phyloP scores from a whole-genome alignment of 2,329 filamentous ascomycete genomes.

The Monilinia vaccinii-corymbosi region DNA sequence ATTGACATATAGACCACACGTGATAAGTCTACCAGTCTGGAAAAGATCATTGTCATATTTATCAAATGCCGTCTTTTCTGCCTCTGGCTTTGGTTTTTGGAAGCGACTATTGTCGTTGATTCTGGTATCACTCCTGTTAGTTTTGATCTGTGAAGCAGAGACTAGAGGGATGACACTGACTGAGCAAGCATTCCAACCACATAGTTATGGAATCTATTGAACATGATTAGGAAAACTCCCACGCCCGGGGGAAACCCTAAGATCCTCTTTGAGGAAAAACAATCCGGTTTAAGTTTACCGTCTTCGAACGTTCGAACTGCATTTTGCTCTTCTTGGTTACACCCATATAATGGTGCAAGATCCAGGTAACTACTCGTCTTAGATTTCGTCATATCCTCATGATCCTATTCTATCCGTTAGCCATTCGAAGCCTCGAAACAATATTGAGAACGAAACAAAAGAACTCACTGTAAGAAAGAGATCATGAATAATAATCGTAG shows the following conservation, averaged over 20 bases:
- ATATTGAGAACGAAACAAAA: too few relatives aligned
- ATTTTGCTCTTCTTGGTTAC: slow-evolving; percentile 25
- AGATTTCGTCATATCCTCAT: slow-evolving; percentile 2
- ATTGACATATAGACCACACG: slow-evolving; percentile 65
- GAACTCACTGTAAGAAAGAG: slow-evolving; percentile 31
- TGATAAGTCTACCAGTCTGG: slow-evolving; percentile 68
- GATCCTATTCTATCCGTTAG: neutral
- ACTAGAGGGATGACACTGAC: slow-evolving; percentile 15
- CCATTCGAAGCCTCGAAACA: neutral
- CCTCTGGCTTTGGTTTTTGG: slow-evolving; percentile 50
- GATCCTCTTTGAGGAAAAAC: slow-evolving; percentile 61
- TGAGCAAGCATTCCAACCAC: slow-evolving; percentile 67
- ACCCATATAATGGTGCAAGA: slow-evolving; percentile 36
- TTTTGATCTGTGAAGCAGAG: neutral
- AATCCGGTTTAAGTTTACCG: slow-evolving; percentile 63
- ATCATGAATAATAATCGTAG: slow-evolving; percentile 43
- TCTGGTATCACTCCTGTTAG: slow-evolving; percentile 14
- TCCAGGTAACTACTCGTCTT: slow-evolving; percentile 36
- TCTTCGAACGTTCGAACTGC: slow-evolving; percentile 49
- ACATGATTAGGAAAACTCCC: slow-evolving; percentile 65
- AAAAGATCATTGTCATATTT: slow-evolving; percentile 72
- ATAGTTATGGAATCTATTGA: slow-evolving; percentile 70
- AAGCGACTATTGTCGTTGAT: slow-evolving; percentile 84
- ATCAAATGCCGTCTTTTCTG: slow-evolving; percentile 45
- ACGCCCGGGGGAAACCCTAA: slow-evolving; percentile 65